These are phyloP conservation scores for Triglochin maritima DNA, from an alignment of 106 monocot genomes.

Conservation along the genomic window DNA sequence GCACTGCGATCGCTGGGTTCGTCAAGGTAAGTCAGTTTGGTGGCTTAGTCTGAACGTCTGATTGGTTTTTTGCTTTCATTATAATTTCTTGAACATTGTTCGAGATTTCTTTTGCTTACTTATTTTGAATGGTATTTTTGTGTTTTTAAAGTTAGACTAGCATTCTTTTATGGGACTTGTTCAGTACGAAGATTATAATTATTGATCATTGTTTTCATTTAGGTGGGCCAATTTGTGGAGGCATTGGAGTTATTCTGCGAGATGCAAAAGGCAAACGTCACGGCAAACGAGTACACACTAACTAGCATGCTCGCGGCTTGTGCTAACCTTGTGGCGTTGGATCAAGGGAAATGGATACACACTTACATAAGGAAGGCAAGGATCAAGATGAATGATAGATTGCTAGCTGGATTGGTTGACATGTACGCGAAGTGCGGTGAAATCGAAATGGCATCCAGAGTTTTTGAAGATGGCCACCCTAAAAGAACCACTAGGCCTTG, in stretches of 20 bases:
- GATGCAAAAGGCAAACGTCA: slow-evolving; percentile 25
- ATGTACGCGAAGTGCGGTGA: slow-evolving; percentile 61
- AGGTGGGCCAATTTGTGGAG: slow-evolving; percentile 37
- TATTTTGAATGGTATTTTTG: background rate
- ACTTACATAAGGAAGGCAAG: slow-evolving; percentile 26
- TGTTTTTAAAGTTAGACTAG: background rate
- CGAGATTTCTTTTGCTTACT: background rate
- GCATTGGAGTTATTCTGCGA: slow-evolving; percentile 35
- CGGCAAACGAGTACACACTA: slow-evolving; percentile 44
- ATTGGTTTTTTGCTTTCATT: background rate
- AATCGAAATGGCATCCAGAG: slow-evolving; percentile 10
- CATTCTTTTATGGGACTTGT: background rate
- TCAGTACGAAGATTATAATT: background rate
- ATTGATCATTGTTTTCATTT: slow-evolving; percentile 10
- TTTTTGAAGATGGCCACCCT: slow-evolving; percentile 14
- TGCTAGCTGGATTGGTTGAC: slow-evolving; percentile 40
- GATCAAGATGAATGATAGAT: slow-evolving; percentile 30
- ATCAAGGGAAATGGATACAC: slow-evolving; percentile 53
- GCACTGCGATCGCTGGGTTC: slow-evolving; percentile 34
- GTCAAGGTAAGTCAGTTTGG: slow-evolving; percentile 22
- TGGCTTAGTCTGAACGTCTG: background rate
- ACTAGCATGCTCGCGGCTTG: slow-evolving; percentile 37
- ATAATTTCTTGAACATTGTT: background rate
- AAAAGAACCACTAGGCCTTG: slow-evolving; percentile 24
- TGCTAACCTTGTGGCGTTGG: slow-evolving; percentile 39